Conservation (phyloP, 2,329 filamentous ascomycete genomes). For the Aspergillus quadricinctus region DNA sequence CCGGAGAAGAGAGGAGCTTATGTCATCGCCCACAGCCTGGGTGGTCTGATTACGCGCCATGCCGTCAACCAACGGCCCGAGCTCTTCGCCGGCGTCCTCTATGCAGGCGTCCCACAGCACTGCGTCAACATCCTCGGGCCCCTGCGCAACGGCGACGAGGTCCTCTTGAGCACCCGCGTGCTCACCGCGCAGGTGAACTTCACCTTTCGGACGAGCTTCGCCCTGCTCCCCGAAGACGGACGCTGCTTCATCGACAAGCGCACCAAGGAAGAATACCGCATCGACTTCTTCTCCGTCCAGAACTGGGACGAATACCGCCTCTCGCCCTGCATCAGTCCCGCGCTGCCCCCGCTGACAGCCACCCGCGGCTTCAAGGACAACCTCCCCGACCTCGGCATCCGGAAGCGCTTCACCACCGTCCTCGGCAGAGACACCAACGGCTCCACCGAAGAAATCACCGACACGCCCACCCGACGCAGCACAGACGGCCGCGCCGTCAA, state of each 20-base stretch:
- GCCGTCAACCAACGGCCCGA: slow-evolving; percentile 81
- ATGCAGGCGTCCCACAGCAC: slow-evolving; percentile 76
- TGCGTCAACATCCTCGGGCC: slow-evolving; percentile 91
- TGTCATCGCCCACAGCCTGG: slow-evolving; percentile 80
- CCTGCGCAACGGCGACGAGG: slow-evolving; percentile 85
- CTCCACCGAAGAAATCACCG: slow-evolving; percentile 10
- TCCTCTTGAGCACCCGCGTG: slow-evolving; percentile 81
- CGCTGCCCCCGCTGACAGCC: slow-evolving; percentile 55
- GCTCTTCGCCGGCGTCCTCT: slow-evolving; percentile 80
- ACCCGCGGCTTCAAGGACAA: slow-evolving; percentile 29
- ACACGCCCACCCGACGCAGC: background rate
- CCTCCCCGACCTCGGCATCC: slow-evolving; percentile 31
- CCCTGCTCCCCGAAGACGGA: slow-evolving; percentile 79
- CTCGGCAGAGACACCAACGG: slow-evolving; percentile 18
- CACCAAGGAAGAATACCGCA: slow-evolving; percentile 72
- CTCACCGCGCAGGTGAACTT: slow-evolving; percentile 93
- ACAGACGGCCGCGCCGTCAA: slow-evolving; percentile 7
- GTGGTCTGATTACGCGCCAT: slow-evolving; percentile 82
- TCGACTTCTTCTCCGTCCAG: slow-evolving; percentile 78
- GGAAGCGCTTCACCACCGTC: slow-evolving; percentile 35
- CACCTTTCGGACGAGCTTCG: slow-evolving; percentile 79
- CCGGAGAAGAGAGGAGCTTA: slow-evolving; percentile 62
- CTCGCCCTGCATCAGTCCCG: slow-evolving; percentile 70
- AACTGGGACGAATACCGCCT: slow-evolving; percentile 75
- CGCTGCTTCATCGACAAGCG: slow-evolving; percentile 81